Evolutionary conservation across 441 rosid genomes (phyloP).

Genomic region (Rhodomyrtus psidioides): DNA sequence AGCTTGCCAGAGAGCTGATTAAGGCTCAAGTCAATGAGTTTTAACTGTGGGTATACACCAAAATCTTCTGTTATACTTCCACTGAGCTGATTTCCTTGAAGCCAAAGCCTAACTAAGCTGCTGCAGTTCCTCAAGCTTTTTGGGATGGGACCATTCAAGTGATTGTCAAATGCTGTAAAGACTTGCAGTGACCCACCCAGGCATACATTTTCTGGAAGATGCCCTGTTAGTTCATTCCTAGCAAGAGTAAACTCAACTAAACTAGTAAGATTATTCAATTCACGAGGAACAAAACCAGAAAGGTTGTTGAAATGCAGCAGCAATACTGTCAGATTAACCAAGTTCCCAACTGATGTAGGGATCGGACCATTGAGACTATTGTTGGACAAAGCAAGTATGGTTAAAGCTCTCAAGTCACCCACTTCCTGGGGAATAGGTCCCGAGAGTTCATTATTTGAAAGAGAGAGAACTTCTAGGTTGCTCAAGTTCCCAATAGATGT

Average conservation of each 20-base stretch:
- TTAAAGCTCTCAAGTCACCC: background rate
- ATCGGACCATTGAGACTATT: background rate
- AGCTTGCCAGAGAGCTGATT: conserved; percentile 21
- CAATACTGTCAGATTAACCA: background rate
- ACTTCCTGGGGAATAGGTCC: background rate
- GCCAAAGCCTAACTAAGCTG: conserved; percentile 22
- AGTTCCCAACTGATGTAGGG: background rate
- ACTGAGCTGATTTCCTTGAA: conserved; percentile 16
- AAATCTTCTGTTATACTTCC: conserved; percentile 20
- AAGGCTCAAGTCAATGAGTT: conserved; percentile 18
- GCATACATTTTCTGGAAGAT: conserved; percentile 6
- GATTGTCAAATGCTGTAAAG: conserved; percentile 16
- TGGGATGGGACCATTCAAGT: conserved; percentile 28
- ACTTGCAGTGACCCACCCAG: conserved; percentile 14
- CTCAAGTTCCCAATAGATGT: background rate
- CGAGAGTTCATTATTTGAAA: background rate
- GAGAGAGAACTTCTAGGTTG: background rate
- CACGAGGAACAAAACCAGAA: background rate
- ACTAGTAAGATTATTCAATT: background rate
- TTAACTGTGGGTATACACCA: conserved; percentile 20
- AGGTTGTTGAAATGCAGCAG: background rate
- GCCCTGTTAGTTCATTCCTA: background rate
- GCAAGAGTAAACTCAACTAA: background rate
- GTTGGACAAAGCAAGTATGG: background rate
- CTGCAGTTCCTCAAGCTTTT: conserved; percentile 20